Conservation (phyloP, 1,139 yeast species). For the Lizanozyma gosingica region DNA sequence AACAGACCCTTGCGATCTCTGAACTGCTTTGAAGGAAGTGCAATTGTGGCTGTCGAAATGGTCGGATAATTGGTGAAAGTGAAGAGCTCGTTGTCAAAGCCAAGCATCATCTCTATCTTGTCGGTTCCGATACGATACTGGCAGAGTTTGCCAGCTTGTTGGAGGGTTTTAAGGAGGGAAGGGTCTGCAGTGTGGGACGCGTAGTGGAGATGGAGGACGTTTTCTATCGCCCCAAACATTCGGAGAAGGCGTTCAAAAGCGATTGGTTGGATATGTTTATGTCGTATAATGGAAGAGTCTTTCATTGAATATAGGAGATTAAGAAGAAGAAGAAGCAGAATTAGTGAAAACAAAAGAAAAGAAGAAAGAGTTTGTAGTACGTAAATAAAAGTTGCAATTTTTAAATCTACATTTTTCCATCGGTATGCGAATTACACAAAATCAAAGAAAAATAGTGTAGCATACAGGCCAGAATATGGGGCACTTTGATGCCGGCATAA, state of each 20-base stretch:
- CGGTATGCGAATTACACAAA: no score
- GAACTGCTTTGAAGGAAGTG: not conserved
- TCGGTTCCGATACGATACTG: not conserved
- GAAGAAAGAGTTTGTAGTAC: no score
- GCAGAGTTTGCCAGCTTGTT: not conserved
- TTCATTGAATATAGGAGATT: slow-evolving; percentile 10
- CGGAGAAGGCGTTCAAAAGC: not conserved
- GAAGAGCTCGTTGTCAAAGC: not conserved
- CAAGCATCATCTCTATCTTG: not conserved
- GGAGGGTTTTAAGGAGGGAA: not conserved
- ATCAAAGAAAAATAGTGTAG: no score
- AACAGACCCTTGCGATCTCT: not conserved
- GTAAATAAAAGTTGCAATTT: no score
- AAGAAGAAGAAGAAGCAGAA: no score
- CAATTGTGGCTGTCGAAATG: not conserved
- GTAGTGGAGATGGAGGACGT: not conserved
- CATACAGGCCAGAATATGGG: no score
- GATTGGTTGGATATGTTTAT: not conserved
- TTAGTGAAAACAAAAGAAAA: no score
- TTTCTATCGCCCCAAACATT: not conserved
- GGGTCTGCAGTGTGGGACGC: not conserved
- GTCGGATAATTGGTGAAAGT: not conserved
- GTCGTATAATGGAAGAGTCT: not conserved
- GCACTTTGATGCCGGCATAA: no score
- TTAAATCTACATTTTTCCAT: no score